A percentile compares a stretch with the other conserved stretches of the same genome.
These are phyloP conservation scores for Limnanthes douglasii DNA, from an alignment of 345 rosid genomes.

Conservation along the genomic window DNA sequence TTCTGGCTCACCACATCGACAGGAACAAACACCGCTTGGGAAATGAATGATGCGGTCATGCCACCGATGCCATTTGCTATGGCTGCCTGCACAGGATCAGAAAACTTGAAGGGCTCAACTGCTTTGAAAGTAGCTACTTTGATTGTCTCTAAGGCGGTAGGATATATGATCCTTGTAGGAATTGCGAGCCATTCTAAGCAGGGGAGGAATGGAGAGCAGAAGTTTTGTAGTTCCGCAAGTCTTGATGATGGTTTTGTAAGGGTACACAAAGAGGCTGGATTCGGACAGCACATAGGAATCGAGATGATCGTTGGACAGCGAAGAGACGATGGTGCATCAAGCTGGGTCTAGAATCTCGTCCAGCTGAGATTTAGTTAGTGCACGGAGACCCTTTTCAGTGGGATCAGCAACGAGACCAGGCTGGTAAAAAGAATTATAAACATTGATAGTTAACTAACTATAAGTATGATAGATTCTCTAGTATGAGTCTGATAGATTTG, in stretches of 20 bases:
- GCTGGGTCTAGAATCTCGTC: constrained; percentile 73
- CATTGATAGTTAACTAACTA: too few relatives aligned
- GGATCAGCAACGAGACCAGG: constrained; percentile 61
- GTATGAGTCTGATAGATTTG: too few relatives aligned
- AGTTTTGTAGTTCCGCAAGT: constrained; percentile 95
- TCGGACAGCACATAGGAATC: constrained; percentile 96
- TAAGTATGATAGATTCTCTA: too few relatives aligned
- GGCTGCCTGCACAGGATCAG: constrained; percentile 85
- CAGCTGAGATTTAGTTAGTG: constrained; percentile 49
- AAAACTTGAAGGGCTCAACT: constrained; percentile 43
- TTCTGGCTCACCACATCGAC: constrained; percentile 96
- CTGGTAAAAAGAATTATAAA: constrained; percentile 54
- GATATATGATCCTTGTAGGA: constrained; percentile 79
- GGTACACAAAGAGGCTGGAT: constrained; percentile 88
- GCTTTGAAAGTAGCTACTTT: constrained; percentile 61
- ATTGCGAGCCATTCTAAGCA: constrained; percentile 74
- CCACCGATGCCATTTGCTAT: constrained; percentile 92
- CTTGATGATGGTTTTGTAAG: constrained; percentile 86
- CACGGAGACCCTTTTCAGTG: constrained; percentile 45
- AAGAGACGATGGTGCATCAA: constrained; percentile 80
- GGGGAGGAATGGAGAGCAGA: constrained; percentile 84
- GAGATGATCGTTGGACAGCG: constrained; percentile 53
- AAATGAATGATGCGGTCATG: constrained; percentile 73
- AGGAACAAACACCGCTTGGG: constrained; percentile 92
- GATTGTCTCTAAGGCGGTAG: constrained; percentile 81